Conservation (phyloP, 2,329 filamentous ascomycete species). For the Microdochium paspali region DNA sequence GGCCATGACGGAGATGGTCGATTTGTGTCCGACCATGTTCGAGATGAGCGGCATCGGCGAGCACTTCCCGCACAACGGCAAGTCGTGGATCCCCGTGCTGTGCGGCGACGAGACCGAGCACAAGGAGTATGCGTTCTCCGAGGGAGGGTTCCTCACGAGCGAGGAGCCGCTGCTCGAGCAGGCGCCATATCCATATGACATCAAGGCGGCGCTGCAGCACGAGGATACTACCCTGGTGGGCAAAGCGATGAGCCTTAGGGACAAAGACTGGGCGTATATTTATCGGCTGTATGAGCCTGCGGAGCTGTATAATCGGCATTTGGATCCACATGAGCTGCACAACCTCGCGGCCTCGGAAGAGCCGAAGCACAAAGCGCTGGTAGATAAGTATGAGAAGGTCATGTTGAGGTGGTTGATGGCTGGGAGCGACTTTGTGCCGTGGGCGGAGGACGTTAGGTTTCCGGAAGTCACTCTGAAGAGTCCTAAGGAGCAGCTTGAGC, state of each 20-base stretch:
- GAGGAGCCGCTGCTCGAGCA: slow-evolving; percentile 36
- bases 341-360: slow-evolving; percentile 27
- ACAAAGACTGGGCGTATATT: slow-evolving; percentile 28
- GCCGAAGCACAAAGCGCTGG: slow-evolving; percentile 11
- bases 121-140: slow-evolving; percentile 30
- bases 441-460: slow-evolving; percentile 25
- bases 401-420: slow-evolving; percentile 27
- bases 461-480: background rate
- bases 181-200: slow-evolving; percentile 32
- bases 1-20: slow-evolving; percentile 32
- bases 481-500: slow-evolving; percentile 3
- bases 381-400: slow-evolving; percentile 15
- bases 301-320: slow-evolving; percentile 29
- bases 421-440: slow-evolving; percentile 24
- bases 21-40: slow-evolving; percentile 32
- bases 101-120: slow-evolving; percentile 13
- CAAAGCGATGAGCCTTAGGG: slow-evolving; percentile 20
- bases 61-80: slow-evolving; percentile 28
- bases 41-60: slow-evolving; percentile 26
- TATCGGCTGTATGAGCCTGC: slow-evolving; percentile 34
- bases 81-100: slow-evolving; percentile 21
- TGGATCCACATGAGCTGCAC: slow-evolving; percentile 27
- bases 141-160: slow-evolving; percentile 31
- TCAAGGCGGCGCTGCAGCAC: slow-evolving; percentile 34
- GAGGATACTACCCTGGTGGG: slow-evolving; percentile 31